Percentiles rank a stretch among this genome's conserved stretches.
Conservation (phyloP, 75 land plant species). For the Cunninghamia lanceolata region DNA sequence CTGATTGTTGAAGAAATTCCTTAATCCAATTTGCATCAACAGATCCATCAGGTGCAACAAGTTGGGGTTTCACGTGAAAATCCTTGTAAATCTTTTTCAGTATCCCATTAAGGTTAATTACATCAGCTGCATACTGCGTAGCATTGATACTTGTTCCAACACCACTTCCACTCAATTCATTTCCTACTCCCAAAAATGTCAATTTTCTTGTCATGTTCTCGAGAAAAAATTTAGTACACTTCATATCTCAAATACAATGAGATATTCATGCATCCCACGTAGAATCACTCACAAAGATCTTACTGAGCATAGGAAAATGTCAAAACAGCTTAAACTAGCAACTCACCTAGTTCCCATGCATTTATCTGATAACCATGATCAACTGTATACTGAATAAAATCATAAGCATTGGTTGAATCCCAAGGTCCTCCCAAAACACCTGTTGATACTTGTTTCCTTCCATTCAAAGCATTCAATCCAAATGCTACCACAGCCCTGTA, state of each 20-base stretch:
- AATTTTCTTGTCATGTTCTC: not conserved
- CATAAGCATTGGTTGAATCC: slow-evolving; percentile 57
- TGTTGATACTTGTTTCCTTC: slow-evolving; percentile 23
- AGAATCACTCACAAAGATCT: not conserved
- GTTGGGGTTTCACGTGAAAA: slow-evolving; percentile 30
- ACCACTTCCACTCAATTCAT: slow-evolving; percentile 79
- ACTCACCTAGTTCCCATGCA: slow-evolving; percentile 3
- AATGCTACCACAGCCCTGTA: slow-evolving; percentile 73
- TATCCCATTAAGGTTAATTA: slow-evolving; percentile 32
- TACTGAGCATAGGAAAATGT: not conserved
- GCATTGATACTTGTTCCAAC: slow-evolving; percentile 49
- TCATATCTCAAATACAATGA: not conserved
- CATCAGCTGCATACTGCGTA: slow-evolving; percentile 66
- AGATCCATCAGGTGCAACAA: slow-evolving; percentile 84
- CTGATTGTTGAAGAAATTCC: slow-evolving; percentile 51
- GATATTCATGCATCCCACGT: not conserved
- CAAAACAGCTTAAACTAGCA: not conserved
- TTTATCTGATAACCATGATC: slow-evolving; percentile 47
- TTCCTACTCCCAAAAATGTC: slow-evolving; percentile 44
- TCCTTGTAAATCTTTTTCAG: slow-evolving; percentile 48
- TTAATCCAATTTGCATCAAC: slow-evolving; percentile 63
- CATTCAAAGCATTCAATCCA: slow-evolving; percentile 86
- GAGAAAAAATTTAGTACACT: not conserved
- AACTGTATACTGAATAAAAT: slow-evolving; percentile 50
- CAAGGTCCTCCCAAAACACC: slow-evolving; percentile 55